A percentile compares a stretch with the other conserved stretches of the same genome.
Conservation (phyloP, 495 filamentous ascomycete species). For the Tuber aestivum region DNA sequence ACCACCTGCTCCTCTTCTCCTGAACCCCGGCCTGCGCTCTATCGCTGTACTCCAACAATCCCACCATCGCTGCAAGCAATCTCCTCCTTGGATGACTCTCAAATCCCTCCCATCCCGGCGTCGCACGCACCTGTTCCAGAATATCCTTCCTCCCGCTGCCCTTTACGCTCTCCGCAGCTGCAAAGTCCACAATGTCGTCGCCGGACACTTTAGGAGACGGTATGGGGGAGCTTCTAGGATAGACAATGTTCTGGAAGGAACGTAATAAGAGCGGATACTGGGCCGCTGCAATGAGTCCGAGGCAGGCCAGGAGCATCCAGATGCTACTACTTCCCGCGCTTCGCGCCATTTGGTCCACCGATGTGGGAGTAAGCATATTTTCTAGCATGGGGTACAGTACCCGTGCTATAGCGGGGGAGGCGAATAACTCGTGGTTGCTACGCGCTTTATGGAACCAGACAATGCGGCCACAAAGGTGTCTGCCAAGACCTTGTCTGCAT, state of each 20-base stretch:
- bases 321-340: conserved; percentile 4
- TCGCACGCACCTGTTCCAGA: conserved; percentile 28
- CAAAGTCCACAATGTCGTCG: neutral
- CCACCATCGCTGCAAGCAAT: conserved; percentile 41
- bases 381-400: conserved; percentile 1
- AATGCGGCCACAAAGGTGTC: conserved; percentile 27
- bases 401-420: conserved; percentile 4
- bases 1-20: conserved; percentile 37
- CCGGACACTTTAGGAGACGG: neutral
- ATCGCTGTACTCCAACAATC: conserved; percentile 40
- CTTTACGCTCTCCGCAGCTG: neutral
- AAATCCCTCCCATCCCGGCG: conserved; percentile 27
- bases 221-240: neutral
- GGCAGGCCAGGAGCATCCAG: conserved; percentile 21
- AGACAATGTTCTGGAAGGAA: conserved; percentile 18
- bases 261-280: conserved; percentile 28
- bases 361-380: conserved; percentile 13
- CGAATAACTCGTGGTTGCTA: neutral
- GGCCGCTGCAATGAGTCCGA: conserved; percentile 26
- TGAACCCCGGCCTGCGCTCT: conserved; percentile 33
- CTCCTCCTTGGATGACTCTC: conserved; percentile 38
- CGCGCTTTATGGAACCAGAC: conserved; percentile 11
- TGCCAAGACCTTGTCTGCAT: conserved; percentile 20
- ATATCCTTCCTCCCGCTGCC: conserved; percentile 14
- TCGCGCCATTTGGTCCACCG: neutral